Evolutionary conservation across 352 stramenopile genomes (phyloP), one percentile per base, ranked within the genome.

Genomic region (Globisporangium barbulae): DNA sequence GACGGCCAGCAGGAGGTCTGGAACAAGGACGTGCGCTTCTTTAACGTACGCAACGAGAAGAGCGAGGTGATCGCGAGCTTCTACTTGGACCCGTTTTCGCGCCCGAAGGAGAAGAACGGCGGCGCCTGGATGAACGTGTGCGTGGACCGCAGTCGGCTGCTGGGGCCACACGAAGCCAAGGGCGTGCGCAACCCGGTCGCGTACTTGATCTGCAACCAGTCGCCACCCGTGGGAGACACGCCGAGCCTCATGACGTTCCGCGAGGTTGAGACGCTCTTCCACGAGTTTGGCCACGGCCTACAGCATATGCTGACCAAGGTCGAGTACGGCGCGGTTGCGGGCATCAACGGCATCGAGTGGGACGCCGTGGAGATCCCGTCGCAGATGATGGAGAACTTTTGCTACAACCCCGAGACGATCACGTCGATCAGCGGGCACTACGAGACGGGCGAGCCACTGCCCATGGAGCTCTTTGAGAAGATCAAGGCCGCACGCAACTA

Each of bases 381-480:
- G 12, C 97, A 99, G 79, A 99, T 99, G 81, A 99, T 99, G 97
- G 97, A 99, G 66, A 99, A 99, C 74, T 99, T 97, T 81, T 98
- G 95, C 75, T 99, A 99, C 75, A 92, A 99, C 71, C 72, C 85
- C 59, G 77, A 97, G 68, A 95, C 87, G 19, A 83, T 96, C 61
- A 79, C 69, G 48, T 76, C 72, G 5, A 94, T 96, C 68, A 93
- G 85, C 59, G 85, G 85, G 5, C 72, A 94, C 64, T 95, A 93
- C 65, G 68, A 96, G 68, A 95, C 88, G 3, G 88, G 87, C 4
- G 91, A 98, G 69, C 79, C 93, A 9, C 72, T 99, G 53, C 96
- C 97, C 2, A 72, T 89, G 13, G 91, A 98, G 25, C 85, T 98
- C 50, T 99, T 98, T 64, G 75, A 98, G 53, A 99, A 99, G 78